phyloP scores from a whole-genome alignment of 257 asterid genomes.

The Solanum chmielewskii region DNA sequence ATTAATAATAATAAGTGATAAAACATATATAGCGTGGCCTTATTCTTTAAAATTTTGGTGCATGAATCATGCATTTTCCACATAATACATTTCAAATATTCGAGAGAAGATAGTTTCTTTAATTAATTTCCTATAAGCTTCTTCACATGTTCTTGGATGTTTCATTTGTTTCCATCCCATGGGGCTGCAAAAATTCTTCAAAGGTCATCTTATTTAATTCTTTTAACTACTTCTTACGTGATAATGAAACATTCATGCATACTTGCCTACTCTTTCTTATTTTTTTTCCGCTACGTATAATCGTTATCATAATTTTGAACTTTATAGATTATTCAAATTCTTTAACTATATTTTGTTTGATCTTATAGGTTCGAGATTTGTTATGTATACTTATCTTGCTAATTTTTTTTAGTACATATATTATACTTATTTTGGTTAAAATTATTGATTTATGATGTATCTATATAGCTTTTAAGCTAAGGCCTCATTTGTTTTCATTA shows the following conservation, averaged over 20 bases:
- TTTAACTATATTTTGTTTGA: neutral
- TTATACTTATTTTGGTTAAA: neutral
- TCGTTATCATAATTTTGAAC: neutral
- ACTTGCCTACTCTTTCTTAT: neutral
- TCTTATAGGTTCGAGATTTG: neutral
- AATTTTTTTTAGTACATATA: neutral
- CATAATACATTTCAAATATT: neutral
- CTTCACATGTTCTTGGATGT: constrained; percentile 40
- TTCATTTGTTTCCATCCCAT: constrained; percentile 28
- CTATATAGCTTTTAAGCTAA: neutral
- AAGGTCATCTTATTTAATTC: neutral
- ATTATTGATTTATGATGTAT: neutral
- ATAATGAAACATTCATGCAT: constrained; percentile 16
- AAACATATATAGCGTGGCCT: neutral
- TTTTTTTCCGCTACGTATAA: neutral
- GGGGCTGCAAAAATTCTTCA: constrained; percentile 16
- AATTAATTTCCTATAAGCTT: constrained; percentile 17
- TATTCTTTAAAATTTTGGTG: neutral
- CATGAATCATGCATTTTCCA: neutral
- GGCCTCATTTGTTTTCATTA: too few species aligned
- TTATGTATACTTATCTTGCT: neutral
- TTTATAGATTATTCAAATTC: neutral
- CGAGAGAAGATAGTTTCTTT: neutral
- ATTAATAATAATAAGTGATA: neutral
- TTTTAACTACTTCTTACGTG: neutral